Conservation (phyloP, 2,329 filamentous ascomycete species). For the Trichoderma atrobrunneum region DNA sequence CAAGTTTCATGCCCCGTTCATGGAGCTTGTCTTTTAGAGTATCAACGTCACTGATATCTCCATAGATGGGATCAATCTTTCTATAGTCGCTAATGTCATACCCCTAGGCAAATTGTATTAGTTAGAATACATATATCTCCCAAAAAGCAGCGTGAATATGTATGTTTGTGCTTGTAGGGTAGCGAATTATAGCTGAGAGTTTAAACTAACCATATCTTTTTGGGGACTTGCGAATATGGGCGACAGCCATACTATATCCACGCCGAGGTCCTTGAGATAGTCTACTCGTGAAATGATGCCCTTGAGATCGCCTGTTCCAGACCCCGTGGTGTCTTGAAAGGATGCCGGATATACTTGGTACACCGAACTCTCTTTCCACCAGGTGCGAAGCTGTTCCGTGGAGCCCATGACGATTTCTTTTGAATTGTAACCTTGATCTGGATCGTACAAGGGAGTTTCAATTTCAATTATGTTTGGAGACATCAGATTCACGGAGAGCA, state of each 20-base stretch:
- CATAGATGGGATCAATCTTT: constrained; percentile 63
- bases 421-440: neutral
- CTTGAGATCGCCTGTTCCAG: constrained; percentile 55
- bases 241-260: constrained; percentile 57
- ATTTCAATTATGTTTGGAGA: neutral
- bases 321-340: constrained; percentile 57
- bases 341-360: constrained; percentile 63
- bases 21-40: constrained; percentile 59
- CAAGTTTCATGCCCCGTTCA: constrained; percentile 62
- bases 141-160: neutral
- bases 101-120: constrained; percentile 38
- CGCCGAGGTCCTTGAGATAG: constrained; percentile 53
- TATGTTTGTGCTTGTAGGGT: neutral
- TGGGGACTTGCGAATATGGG: constrained; percentile 53
- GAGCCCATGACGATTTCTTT: constrained; percentile 25
- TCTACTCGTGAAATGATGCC: constrained; percentile 57
- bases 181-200: neutral
- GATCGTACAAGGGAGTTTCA: neutral
- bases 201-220: constrained; percentile 55
- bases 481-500: neutral
- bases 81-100: constrained; percentile 71
- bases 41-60: constrained; percentile 66
- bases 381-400: constrained; percentile 34
- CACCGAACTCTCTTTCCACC: constrained; percentile 61
- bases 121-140: neutral